A percentile compares a stretch with the other conserved stretches of the same genome.
Conservation (phyloP, 2,329 filamentous ascomycete species). For the Annulohypoxylon truncatum region DNA sequence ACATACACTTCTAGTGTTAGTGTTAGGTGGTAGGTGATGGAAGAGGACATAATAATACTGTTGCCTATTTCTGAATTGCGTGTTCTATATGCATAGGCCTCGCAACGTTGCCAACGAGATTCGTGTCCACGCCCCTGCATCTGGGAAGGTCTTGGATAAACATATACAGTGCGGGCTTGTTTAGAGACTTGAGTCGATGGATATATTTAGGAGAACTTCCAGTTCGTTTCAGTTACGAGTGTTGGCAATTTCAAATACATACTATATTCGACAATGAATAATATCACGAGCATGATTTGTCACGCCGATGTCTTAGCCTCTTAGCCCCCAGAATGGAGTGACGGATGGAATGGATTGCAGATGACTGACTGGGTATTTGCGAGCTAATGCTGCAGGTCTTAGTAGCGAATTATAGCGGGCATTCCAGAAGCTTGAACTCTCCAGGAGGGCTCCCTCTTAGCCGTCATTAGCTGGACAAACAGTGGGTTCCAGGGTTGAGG, state of each 20-base stretch:
- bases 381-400: constrained; percentile 24
- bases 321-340: constrained; percentile 14
- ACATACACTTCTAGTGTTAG: constrained; percentile 16
- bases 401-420: constrained; percentile 22
- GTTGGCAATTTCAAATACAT: constrained; percentile 14
- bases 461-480: constrained; percentile 2
- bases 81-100: constrained; percentile 23
- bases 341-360: constrained; percentile 21
- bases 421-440: constrained; percentile 2
- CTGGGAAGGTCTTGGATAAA: not conserved
- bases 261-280: not conserved
- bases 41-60: constrained; percentile 19
- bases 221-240: constrained; percentile 4
- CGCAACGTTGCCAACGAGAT: constrained; percentile 3
- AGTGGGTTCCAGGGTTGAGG: constrained; percentile 9
- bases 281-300: constrained; percentile 35
- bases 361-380: constrained; percentile 32
- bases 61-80: constrained; percentile 34
- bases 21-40: not conserved
- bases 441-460: not conserved
- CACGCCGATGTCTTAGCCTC: constrained; percentile 13
- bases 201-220: constrained; percentile 11
- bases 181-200: not conserved
- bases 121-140: constrained; percentile 5
- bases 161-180: not conserved